These are phyloP conservation scores for Arthroderma uncinatum DNA, from an alignment of 2,329 filamentous ascomycete genomes.

Conservation along the genomic window DNA sequence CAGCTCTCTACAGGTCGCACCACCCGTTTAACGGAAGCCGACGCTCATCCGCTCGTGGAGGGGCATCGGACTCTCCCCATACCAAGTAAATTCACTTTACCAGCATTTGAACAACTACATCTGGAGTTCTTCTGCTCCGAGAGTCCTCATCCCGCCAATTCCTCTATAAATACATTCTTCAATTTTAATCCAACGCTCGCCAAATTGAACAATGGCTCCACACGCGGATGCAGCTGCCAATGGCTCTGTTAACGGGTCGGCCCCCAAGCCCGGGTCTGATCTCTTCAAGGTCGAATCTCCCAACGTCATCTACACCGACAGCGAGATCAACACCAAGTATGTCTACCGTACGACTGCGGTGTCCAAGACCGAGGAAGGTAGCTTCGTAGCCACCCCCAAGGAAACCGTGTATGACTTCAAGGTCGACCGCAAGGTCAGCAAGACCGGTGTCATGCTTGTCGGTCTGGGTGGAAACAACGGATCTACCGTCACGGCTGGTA, in stretches of 20 bases:
- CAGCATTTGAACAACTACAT: conserved; percentile 7
- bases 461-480: conserved; percentile 98
- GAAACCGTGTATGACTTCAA: conserved; percentile 95
- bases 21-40: conserved; percentile 94
- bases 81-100: conserved; percentile 32
- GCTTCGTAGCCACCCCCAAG: conserved; percentile 71
- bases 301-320: conserved; percentile 82
- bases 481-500: conserved; percentile 90
- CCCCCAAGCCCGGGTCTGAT: conserved; percentile 33
- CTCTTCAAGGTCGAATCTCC: conserved; percentile 83
- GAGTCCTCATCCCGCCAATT: conserved; percentile 15
- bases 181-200: conserved; percentile 24
- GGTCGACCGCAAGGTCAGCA: conserved; percentile 84
- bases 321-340: conserved; percentile 85
- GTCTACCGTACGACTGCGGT: conserved; percentile 91
- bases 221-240: conserved; percentile 57
- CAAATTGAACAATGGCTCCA: conserved; percentile 64
- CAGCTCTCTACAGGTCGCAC: conserved; percentile 55
- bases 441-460: conserved; percentile 93
- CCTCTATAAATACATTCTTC: conserved; percentile 7
- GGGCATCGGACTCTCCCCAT: conserved; percentile 53
- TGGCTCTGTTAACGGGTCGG: conserved; percentile 44
- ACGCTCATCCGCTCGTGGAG: conserved; percentile 79
- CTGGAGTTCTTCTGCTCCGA: conserved; percentile 10
- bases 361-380: conserved; percentile 57